A percentile compares a stretch with the other conserved stretches of the same genome.
phyloP scores from a whole-genome alignment of 192 early-diverging fungal species.

The Irineochytrium annulatum region DNA sequence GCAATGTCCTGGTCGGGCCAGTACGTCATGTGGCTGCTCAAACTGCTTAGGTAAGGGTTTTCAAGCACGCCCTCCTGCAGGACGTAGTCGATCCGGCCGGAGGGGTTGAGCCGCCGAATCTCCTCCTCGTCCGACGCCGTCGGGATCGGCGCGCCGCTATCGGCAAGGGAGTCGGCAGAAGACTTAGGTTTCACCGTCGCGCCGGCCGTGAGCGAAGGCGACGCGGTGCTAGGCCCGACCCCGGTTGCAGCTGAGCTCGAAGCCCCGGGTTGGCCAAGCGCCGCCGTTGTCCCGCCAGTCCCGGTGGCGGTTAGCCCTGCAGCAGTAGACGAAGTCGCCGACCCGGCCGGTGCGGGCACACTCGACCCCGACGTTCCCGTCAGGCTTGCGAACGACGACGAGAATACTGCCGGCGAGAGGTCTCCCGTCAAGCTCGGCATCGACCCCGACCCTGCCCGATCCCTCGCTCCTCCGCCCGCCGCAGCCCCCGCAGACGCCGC shows the following conservation, averaged over 20 bases:
- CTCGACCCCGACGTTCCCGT: neutral
- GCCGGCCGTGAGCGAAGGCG: neutral
- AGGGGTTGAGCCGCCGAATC: constrained; percentile 43
- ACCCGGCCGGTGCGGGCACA: neutral
- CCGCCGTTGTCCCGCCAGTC: too few relatives aligned
- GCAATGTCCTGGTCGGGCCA: constrained; percentile 64
- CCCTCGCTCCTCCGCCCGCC: too few relatives aligned
- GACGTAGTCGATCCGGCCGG: constrained; percentile 60
- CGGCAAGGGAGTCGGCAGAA: neutral
- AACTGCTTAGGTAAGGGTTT: constrained; percentile 64
- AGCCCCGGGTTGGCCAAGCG: neutral
- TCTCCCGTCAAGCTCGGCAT: too few relatives aligned
- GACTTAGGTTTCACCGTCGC: neutral
- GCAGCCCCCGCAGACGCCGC: neutral
- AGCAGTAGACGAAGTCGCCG: neutral
- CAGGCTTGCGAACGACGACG: neutral
- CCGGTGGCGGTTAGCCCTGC: neutral
- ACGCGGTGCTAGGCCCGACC: neutral
- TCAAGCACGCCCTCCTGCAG: constrained; percentile 66
- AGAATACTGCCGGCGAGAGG: neutral
- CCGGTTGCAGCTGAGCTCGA: neutral
- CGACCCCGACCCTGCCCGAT: too few relatives aligned
- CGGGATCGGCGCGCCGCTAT: neutral
- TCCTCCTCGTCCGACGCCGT: constrained; percentile 15
- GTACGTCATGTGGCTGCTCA: constrained; percentile 65